Evolutionary conservation across 208 protist genomes (phyloP).

Genomic region (Wallacemonas collosoma): DNA sequence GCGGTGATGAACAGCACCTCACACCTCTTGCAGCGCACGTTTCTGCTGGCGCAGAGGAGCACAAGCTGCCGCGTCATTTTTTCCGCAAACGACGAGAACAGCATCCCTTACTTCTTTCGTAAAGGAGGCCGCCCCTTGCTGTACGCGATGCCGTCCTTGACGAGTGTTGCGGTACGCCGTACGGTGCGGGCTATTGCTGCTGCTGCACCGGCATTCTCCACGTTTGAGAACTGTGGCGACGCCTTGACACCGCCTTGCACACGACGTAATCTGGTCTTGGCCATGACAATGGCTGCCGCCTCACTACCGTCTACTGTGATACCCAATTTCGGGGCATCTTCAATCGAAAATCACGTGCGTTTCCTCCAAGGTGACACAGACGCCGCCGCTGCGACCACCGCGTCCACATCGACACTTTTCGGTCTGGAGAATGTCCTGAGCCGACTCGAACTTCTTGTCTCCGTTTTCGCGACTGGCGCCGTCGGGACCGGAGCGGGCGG

Average conservation of each 20-base stretch:
- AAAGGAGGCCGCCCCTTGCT: constrained; percentile 3
- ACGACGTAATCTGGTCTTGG: constrained; percentile 20
- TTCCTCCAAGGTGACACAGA: not conserved
- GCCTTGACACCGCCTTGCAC: constrained; percentile 21
- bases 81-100: not conserved
- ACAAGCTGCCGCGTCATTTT: constrained; percentile 5
- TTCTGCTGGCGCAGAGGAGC: not conserved
- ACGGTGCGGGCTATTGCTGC: constrained; percentile 20
- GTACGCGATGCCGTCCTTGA: constrained; percentile 17
- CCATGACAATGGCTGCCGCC: constrained; percentile 18
- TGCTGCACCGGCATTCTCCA: constrained; percentile 4
- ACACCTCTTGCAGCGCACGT: constrained; percentile 22
- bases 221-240: constrained; percentile 9
- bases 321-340: not conserved
- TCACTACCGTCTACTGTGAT: not conserved
- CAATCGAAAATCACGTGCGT: not conserved
- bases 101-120: constrained; percentile 11
- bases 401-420: constrained; percentile 29
- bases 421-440: constrained; percentile 42
- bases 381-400: not conserved
- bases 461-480: constrained; percentile 34
- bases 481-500: not conserved
- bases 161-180: constrained; percentile 33
- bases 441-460: constrained; percentile 44
- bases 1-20: constrained; percentile 30